phyloP scores from a whole-genome alignment of 306 rosid genomes.

The Medicago arabica region DNA sequence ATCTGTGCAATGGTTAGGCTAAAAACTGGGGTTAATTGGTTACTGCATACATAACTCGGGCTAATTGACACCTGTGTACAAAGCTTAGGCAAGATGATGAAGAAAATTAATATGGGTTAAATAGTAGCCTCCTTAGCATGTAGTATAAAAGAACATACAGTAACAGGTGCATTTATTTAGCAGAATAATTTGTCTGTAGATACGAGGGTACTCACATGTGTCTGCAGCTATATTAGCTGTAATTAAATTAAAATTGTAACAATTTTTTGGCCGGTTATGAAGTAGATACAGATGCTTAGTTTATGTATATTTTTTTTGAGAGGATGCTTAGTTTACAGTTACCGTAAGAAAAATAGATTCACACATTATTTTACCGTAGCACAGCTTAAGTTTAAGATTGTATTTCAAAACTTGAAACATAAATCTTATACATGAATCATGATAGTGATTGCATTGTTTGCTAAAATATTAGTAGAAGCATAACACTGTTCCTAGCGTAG shows the following conservation, averaged over 20 bases:
- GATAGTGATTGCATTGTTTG: not conserved
- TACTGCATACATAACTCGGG: not conserved
- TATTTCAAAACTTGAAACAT: not conserved
- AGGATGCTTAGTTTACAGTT: too few species aligned
- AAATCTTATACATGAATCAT: not conserved
- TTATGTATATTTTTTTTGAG: too few species aligned
- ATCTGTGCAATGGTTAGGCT: not conserved
- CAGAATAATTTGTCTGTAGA: not conserved
- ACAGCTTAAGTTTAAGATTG: too few species aligned
- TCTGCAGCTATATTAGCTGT: not conserved
- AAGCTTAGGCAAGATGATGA: too few species aligned
- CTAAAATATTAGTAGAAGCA: not conserved
- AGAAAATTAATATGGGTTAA: too few species aligned
- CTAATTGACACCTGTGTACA: not conserved
- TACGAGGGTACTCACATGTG: not conserved
- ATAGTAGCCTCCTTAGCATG: too few species aligned
- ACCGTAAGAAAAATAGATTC: not conserved
- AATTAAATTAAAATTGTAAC: not conserved
- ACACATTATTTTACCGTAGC: too few species aligned
- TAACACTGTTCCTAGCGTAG: not conserved
- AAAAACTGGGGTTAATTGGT: too few species aligned
- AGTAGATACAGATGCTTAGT: too few species aligned
- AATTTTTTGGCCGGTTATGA: not conserved
- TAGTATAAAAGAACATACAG: too few species aligned
- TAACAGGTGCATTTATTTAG: not conserved